Conservation (phyloP, 2,329 filamentous ascomycete genomes). For the Macrophomina pseudophaseolina region DNA sequence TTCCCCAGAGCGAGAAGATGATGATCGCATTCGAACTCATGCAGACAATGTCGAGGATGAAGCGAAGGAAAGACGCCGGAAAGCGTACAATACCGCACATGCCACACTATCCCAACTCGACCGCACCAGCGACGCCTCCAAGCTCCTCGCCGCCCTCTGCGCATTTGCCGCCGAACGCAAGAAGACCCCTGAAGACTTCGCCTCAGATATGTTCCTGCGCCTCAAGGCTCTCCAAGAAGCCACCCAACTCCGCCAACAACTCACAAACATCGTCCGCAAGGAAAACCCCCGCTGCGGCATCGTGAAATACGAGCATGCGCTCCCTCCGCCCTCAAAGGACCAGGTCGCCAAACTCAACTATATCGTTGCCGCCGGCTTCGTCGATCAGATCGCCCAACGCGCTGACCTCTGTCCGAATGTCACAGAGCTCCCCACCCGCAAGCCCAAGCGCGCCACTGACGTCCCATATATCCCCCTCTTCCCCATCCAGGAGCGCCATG, state of each 20-base stretch:
- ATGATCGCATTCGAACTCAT: conserved; percentile 59
- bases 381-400: conserved; percentile 92
- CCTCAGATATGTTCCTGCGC: conserved; percentile 81
- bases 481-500: conserved; percentile 58
- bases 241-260: conserved; percentile 78
- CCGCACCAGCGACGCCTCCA: conserved; percentile 84
- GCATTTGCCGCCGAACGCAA: conserved; percentile 70
- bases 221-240: conserved; percentile 88
- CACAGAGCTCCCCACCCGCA: conserved; percentile 60
- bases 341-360: conserved; percentile 81
- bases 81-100: conserved; percentile 73
- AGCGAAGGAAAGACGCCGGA: conserved; percentile 67
- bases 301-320: conserved; percentile 49
- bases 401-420: conserved; percentile 74
- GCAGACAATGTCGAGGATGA: conserved; percentile 75
- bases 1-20: conserved; percentile 49
- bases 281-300: conserved; percentile 65
- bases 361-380: conserved; percentile 88
- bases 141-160: conserved; percentile 85
- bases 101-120: conserved; percentile 81
- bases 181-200: conserved; percentile 69
- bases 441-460: conserved; percentile 84
- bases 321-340: conserved; percentile 67
- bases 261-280: conserved; percentile 77
- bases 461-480: conserved; percentile 89